Conservation (phyloP, 768 basidiomycete species). For the Inosperma sp. region DNA sequence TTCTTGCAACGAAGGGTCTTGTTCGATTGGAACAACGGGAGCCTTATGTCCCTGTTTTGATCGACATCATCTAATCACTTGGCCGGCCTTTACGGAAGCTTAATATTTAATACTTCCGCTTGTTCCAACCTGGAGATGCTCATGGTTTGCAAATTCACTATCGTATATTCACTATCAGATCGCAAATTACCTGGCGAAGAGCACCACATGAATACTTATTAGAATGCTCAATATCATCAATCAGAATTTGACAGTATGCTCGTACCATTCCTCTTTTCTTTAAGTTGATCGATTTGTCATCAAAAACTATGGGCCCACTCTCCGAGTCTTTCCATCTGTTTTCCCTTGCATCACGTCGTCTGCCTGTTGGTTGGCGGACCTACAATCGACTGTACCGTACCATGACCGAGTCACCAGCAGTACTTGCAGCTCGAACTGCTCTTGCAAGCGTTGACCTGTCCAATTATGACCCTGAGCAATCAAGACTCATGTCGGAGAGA, state of each 20-base stretch:
- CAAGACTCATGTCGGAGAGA: constrained; percentile 91
- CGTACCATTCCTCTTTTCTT: too few species aligned
- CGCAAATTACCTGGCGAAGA: too few species aligned
- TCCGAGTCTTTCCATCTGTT: not conserved
- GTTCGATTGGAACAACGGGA: constrained; percentile 55
- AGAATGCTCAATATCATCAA: too few species aligned
- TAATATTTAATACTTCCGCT: too few species aligned
- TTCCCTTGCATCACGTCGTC: too few species aligned
- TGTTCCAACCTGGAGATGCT: too few species aligned
- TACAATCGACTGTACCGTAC: constrained; percentile 8
- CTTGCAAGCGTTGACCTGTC: constrained; percentile 76
- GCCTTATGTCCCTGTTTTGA: constrained; percentile 51
- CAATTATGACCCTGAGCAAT: constrained; percentile 88
- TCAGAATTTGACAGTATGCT: too few species aligned
- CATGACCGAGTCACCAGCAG: constrained; percentile 55
- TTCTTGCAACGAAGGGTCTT: constrained; percentile 72
- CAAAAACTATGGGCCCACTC: not conserved
- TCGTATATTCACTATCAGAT: too few species aligned
- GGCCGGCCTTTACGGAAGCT: not conserved
- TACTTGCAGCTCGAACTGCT: constrained; percentile 54
- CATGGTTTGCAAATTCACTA: too few species aligned
- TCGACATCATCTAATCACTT: constrained; percentile 4
- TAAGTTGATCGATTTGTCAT: too few species aligned
- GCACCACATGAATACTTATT: too few species aligned
- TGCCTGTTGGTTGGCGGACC: too few species aligned